A percentile compares a stretch with the other conserved stretches of the same genome.
phyloP scores from a whole-genome alignment of 495 filamentous ascomycete genomes.

The Penicillium turbatum region DNA sequence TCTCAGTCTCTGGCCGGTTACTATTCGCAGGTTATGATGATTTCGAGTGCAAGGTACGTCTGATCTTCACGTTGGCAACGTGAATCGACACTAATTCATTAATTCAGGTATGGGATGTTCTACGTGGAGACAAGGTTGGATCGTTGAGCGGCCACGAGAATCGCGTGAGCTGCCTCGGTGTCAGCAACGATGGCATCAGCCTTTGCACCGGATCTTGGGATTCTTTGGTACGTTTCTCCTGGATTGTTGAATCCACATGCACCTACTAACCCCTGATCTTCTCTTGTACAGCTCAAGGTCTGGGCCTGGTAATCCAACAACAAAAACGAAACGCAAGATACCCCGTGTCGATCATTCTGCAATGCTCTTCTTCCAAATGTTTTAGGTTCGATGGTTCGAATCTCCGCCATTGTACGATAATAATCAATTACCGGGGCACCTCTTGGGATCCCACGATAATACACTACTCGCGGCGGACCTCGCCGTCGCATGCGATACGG shows the following conservation, averaged over 20 bases:
- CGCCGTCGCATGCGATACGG: slow-evolving; percentile 28
- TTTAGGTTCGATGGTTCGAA: slow-evolving; percentile 35
- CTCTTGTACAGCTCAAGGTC: slow-evolving; percentile 65
- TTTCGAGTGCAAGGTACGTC: slow-evolving; percentile 95
- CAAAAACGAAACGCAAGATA: slow-evolving; percentile 39
- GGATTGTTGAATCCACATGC: background rate
- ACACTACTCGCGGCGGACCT: slow-evolving; percentile 26
- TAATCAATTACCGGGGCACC: slow-evolving; percentile 34
- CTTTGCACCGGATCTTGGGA: slow-evolving; percentile 99
- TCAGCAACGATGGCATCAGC: slow-evolving; percentile 98
- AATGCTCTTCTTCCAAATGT: slow-evolving; percentile 39
- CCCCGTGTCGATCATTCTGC: slow-evolving; percentile 44
- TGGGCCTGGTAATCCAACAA: slow-evolving; percentile 64
- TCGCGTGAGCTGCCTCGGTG: slow-evolving; percentile 94
- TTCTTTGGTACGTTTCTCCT: slow-evolving; percentile 71
- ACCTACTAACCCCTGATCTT: slow-evolving; percentile 14
- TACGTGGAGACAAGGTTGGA: slow-evolving; percentile 94
- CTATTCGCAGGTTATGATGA: slow-evolving; percentile 98
- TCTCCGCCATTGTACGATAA: slow-evolving; percentile 46
- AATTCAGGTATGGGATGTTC: slow-evolving; percentile 89
- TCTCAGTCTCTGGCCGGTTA: slow-evolving; percentile 92
- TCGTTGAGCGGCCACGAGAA: slow-evolving; percentile 97
- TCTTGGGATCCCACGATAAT: slow-evolving; percentile 31
- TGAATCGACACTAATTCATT: slow-evolving; percentile 15
- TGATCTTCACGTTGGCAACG: background rate